Percentiles rank a stretch among this genome's conserved stretches.
Evolutionary conservation across 2,329 filamentous ascomycete species (phyloP).

Genomic region (Hymenoscyphus fructigenus): DNA sequence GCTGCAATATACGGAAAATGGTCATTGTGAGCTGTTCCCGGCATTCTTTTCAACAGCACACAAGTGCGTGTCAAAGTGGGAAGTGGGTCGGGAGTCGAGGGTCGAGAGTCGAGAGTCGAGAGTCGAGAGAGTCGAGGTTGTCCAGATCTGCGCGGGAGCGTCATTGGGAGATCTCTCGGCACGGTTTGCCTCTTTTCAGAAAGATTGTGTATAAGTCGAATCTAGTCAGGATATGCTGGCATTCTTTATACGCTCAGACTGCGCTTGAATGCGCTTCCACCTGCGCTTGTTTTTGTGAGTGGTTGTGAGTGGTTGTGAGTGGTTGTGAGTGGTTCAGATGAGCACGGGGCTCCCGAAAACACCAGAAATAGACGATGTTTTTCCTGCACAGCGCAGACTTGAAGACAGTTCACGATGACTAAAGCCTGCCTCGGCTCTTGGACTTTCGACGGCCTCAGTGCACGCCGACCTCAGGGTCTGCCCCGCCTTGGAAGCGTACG

Average conservation of each 20-base stretch:
- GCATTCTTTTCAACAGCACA: not conserved
- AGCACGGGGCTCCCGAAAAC: not conserved
- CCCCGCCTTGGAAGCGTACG: not conserved
- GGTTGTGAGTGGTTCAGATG: not conserved
- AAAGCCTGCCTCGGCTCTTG: constrained; percentile 1
- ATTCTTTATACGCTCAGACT: not conserved
- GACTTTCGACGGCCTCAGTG: too few species aligned
- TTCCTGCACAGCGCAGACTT: not conserved
- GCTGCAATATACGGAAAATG: not conserved
- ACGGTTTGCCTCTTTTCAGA: not conserved
- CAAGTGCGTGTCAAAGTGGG: constrained; percentile 3
- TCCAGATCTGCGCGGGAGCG: constrained; percentile 2
- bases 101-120: too few species aligned
- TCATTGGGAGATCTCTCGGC: constrained; percentile 3
- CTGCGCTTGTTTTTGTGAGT: not conserved
- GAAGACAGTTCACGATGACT: not conserved
- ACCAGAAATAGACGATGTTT: not conserved
- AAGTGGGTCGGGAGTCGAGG: not conserved
- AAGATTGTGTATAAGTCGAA: not conserved
- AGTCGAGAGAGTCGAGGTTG: not conserved
- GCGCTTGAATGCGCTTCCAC: not conserved
- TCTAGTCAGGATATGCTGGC: not conserved
- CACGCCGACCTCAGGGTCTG: not conserved
- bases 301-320: not conserved
- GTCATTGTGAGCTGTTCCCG: not conserved